These are phyloP conservation scores for Adansonia gregorii DNA, from an alignment of 441 rosid species.

Conservation along the genomic window DNA sequence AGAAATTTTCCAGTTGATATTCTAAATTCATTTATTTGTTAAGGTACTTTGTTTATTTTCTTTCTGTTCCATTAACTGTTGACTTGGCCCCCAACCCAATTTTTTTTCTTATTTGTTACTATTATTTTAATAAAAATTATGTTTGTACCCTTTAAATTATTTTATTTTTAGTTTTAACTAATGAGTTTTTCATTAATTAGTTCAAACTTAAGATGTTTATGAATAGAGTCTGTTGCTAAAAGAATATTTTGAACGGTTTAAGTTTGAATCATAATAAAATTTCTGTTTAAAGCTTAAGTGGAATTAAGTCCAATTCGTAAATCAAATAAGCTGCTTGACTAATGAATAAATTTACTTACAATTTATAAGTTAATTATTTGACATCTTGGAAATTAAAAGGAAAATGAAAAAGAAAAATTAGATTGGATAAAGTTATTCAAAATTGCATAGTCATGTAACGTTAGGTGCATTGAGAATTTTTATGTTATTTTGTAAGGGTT, in stretches of 20 bases:
- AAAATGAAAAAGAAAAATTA: neutral
- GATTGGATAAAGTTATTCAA: neutral
- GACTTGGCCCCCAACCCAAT: no score
- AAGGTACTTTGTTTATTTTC: neutral
- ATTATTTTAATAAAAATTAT: no score
- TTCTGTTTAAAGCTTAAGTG: neutral
- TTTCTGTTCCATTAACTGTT: neutral
- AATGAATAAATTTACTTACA: no score
- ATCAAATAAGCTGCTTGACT: neutral
- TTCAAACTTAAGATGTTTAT: neutral
- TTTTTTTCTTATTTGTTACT: no score
- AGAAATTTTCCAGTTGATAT: no score
- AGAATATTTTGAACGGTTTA: no score
- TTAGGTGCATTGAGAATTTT: neutral
- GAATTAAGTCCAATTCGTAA: neutral
- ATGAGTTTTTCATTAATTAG: neutral
- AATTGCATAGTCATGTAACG: neutral
- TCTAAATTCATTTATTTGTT: no score
- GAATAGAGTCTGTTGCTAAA: no score
- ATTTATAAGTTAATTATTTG: neutral
- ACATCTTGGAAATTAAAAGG: neutral
- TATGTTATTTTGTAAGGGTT: neutral
- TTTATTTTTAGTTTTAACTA: no score
- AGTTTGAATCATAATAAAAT: no score
- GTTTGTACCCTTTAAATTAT: no score